Base-by-base conservation (phyloP, 2,329 filamentous ascomycete genomes). In the Ploettnerulaceae sp. region DNA sequence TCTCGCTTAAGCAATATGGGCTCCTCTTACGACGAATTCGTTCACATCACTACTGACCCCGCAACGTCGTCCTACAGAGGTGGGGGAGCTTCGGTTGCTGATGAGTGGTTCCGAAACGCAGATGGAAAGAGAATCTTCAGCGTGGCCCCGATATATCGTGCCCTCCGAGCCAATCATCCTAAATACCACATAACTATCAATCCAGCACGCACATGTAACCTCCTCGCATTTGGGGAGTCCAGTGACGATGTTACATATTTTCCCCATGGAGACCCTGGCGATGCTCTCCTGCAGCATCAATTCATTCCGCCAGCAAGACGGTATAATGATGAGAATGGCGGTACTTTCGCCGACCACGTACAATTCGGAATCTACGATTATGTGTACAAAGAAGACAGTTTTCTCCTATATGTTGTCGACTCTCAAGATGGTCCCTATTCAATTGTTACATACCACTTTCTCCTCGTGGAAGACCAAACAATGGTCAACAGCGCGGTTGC, bases 301-400 rank as follows among this genome's bases (percentile, higher is more conserved):
- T 62, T 56, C 36, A 28, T 54, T 5, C 56, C 57, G 15, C 59
- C 59, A 24, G 33, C 50, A 6, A 38, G 58, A 40, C 31, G 59
- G 26, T 60, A 60, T 34, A 53, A 53, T 28, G 57, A 58, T 31
- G 57, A 59, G 22, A 47, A 32, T 33, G 55, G 54, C 7, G 58
- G 57, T 4, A 20, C 11, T 15, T 57, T 59, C 21, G 34, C 22
- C 1, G 52, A 58, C 6, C 46, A 21, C 2, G 46, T 58, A 3
- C 20, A 49, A 1, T 56, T 60, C 36, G 58, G 52, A 7, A 37
- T 29, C 12, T 62, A 58, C 40, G 59, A 60, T 40, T 60, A 56
- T 41, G 42, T 37, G 0, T 61, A 53, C 35, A 47, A 56, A 22
- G 54, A 51, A 7, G 46, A 47, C 14, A 9, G 29, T 1, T 61